Conservation (phyloP, 306 rosid genomes). For the Ceratonia siliqua region DNA sequence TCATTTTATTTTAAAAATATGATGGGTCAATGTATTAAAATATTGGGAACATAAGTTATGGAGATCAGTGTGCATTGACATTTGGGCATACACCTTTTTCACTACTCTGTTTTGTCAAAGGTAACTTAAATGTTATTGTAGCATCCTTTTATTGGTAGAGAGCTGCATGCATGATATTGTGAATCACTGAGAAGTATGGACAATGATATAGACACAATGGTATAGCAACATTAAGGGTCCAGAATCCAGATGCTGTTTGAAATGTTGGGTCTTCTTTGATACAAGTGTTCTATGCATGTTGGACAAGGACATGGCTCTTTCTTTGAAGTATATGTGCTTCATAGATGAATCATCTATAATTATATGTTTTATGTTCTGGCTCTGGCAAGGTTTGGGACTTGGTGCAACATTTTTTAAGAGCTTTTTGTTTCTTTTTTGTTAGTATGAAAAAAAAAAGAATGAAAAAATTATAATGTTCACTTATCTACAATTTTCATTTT, state of each 20-base stretch:
- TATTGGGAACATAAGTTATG: too few species aligned
- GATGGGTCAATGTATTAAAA: too few species aligned
- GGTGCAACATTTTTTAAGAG: not conserved
- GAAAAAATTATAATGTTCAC: not conserved
- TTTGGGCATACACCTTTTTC: too few species aligned
- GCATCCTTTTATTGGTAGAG: not conserved
- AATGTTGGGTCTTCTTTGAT: not conserved
- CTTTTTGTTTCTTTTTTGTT: not conserved
- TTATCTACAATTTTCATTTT: slow-evolving; percentile 24
- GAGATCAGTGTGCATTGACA: too few species aligned
- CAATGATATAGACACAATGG: not conserved
- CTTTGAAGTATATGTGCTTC: not conserved
- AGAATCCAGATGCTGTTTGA: not conserved
- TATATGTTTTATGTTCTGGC: not conserved
- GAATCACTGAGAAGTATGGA: not conserved
- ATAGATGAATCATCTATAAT: not conserved
- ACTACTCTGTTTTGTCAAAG: too few species aligned
- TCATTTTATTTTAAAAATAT: too few species aligned
- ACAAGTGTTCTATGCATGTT: not conserved
- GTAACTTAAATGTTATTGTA: too few species aligned
- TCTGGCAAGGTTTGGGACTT: not conserved
- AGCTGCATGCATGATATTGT: not conserved
- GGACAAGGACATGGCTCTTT: not conserved
- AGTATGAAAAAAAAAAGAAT: not conserved
- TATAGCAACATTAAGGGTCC: not conserved